Evolutionary conservation across 495 filamentous ascomycete genomes (phyloP).

Genomic region (Lasiosphaeris hirsuta): DNA sequence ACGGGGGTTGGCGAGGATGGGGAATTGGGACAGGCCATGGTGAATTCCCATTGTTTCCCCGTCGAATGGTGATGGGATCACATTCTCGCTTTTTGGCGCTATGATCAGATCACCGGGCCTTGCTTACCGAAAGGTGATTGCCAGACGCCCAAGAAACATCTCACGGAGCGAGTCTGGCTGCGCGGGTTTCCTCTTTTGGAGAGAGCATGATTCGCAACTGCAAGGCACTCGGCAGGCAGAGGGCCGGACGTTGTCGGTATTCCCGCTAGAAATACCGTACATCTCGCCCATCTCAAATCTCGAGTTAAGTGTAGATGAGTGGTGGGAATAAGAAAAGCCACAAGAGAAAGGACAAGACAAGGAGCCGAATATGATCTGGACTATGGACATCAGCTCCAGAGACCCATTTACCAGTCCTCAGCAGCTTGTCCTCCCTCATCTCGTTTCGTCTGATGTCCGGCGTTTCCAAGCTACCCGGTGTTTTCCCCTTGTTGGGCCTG

Average conservation of each 20-base stretch:
- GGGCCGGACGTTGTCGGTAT: too few relatives aligned
- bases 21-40: not conserved
- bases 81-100: not conserved
- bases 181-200: too few relatives aligned
- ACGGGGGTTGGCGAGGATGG: not conserved
- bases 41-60: conserved; percentile 1
- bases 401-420: not conserved
- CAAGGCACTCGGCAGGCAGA: too few relatives aligned
- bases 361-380: not conserved
- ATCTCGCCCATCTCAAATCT: too few relatives aligned
- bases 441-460: conserved; percentile 25
- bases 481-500: not conserved
- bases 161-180: too few relatives aligned
- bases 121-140: not conserved
- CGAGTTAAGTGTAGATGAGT: too few relatives aligned
- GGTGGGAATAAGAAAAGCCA: not conserved
- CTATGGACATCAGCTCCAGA: not conserved
- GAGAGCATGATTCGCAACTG: too few relatives aligned
- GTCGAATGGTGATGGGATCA: not conserved
- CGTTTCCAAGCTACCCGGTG: conserved; percentile 13
- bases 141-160: too few relatives aligned
- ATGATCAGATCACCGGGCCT: not conserved
- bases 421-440: conserved; percentile 8
- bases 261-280: too few relatives aligned
- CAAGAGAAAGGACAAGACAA: not conserved